Evolutionary conservation across 192 early-diverging fungal genomes (phyloP).

Genomic region (Radiomyces spectabilis): DNA sequence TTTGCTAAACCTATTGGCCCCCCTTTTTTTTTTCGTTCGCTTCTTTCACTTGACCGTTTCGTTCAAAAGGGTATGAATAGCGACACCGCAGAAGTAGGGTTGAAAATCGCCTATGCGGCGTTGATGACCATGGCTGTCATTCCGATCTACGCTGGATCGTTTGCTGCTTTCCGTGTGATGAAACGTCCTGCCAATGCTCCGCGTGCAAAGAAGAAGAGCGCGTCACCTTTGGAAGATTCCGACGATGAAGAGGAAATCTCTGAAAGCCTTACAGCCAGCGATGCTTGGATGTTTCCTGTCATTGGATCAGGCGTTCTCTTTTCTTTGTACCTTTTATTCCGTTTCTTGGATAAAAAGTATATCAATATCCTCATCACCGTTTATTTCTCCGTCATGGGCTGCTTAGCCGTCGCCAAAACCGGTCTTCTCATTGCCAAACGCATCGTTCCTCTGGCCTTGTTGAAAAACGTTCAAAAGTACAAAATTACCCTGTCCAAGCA

Average conservation of each 20-base stretch:
- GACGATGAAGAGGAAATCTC: conserved; percentile 60
- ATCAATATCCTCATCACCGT: conserved; percentile 75
- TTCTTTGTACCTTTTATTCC: conserved; percentile 80
- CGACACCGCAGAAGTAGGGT: conserved; percentile 19
- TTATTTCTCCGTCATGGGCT: conserved; percentile 84
- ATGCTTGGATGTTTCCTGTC: conserved; percentile 91
- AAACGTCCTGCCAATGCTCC: conserved; percentile 20
- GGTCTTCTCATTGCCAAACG: conserved; percentile 43
- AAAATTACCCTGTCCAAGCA: conserved; percentile 60
- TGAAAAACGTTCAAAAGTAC: conserved; percentile 63
- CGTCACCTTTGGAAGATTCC: conserved; percentile 37
- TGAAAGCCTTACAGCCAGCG: conserved; percentile 77
- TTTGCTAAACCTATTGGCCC: too few relatives aligned
- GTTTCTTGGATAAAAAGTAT: conserved; percentile 77
- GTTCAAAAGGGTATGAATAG: too few relatives aligned
- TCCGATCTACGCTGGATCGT: conserved; percentile 85
- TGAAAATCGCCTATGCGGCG: conserved; percentile 78
- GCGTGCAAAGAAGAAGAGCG: conserved; percentile 36
- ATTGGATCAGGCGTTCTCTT: conserved; percentile 81
- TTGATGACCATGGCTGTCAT: conserved; percentile 78
- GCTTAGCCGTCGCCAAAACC: conserved; percentile 63
- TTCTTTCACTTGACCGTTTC: too few relatives aligned
- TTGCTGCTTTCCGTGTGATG: conserved; percentile 42
- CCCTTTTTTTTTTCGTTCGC: too few relatives aligned
- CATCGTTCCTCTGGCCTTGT: conserved; percentile 27